These are phyloP conservation scores for Phyllosticta capitalensis DNA, from an alignment of 2,329 filamentous ascomycete species.

Conservation along the genomic window DNA sequence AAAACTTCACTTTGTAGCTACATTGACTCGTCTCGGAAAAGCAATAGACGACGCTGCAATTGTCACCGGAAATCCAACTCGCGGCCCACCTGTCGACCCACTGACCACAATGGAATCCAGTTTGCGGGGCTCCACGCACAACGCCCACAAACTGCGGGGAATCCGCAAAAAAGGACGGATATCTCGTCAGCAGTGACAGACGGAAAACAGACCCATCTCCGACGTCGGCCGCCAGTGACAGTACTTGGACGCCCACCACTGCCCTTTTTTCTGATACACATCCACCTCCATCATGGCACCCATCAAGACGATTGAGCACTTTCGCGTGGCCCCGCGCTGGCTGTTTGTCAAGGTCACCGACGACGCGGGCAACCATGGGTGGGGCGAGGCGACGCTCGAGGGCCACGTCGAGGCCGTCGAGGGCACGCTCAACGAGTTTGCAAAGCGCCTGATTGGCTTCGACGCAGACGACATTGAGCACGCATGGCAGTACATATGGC, in stretches of 20 bases:
- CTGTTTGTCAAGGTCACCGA: constrained; percentile 70
- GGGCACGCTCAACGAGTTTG: constrained; percentile 60
- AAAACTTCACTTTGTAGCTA: too few species aligned
- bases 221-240: not conserved
- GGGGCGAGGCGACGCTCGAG: constrained; percentile 67
- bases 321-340: constrained; percentile 65
- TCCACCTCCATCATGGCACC: constrained; percentile 42
- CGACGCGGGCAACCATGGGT: constrained; percentile 53
- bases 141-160: not conserved
- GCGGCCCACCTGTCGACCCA: not conserved
- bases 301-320: constrained; percentile 61
- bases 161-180: not conserved
- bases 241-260: not conserved
- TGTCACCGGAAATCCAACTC: not conserved
- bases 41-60: not conserved
- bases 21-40: not conserved
- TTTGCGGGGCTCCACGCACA: not conserved
- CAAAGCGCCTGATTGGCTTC: constrained; percentile 51
- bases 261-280: not conserved
- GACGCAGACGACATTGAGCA: constrained; percentile 73
- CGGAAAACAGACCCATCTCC: not conserved
- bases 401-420: constrained; percentile 67
- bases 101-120: not conserved
- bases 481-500: constrained; percentile 67
- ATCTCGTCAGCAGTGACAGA: not conserved